Base-by-base conservation (phyloP, 768 basidiomycete genomes). In the Pleurotus djamor region DNA sequence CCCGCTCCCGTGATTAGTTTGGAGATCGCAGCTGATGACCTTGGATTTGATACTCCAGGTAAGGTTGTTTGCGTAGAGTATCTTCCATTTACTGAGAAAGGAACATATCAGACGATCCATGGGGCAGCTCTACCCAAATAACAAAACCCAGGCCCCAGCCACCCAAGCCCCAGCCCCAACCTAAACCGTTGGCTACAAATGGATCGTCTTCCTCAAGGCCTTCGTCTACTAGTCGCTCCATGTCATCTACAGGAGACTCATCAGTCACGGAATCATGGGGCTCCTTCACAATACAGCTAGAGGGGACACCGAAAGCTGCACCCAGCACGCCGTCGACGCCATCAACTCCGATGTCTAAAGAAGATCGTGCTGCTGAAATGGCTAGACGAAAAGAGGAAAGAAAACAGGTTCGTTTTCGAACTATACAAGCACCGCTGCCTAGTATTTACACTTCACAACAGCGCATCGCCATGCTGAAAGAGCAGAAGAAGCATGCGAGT, bases 331-430 rank as follows among this genome's bases (percentile, higher is more conserved):
- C 65, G 1, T 56, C 67, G 36, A 38, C 64, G 10, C 57, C 69
- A n/a, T 50, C 67, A n/a, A 72, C 82, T 32, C 72, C 70, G 1
- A 78, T 94, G 81, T 82, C 84, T 32, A 97, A 94, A 71, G 96
- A 97, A 71, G 94, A 96, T 65, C 96, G 91, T 71, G 92, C 92
- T 1, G 87, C 86, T n/a, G 94, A 97, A 76, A 89, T 98, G 87
- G 90, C 89, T 6, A 79, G 89, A 63, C 79, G 95, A 60, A 90
- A 96, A 68, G 96, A 98, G 70, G 96, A 98, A 70, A 77, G 96
- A 48, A 94, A 90, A 70, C 86, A 92, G 78, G 93, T 93, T 57
- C 16, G 83, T 72, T 14, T 35, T 57, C 47, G 47, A 52, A 4
- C 21, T 13, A 16, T 14, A 48, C 17, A 12, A 28, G 2, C 2